phyloP scores from a whole-genome alignment of 352 stramenopile genomes.

The Phytophthora pistaciae region DNA sequence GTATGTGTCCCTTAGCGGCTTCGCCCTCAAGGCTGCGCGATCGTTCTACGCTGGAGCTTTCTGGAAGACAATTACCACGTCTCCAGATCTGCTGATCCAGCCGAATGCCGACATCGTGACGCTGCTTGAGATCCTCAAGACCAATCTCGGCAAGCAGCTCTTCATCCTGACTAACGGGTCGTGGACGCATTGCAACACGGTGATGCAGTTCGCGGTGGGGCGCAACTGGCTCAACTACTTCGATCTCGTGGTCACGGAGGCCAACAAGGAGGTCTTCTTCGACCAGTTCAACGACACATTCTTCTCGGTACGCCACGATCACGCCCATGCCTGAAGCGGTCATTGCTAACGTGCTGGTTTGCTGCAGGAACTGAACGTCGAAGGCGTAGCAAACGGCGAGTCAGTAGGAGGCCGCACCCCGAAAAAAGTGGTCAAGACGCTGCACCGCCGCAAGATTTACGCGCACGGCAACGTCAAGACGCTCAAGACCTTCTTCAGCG shows the following conservation, averaged over 20 bases:
- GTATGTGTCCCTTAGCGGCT: conserved; percentile 54
- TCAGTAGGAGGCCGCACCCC: conserved; percentile 2
- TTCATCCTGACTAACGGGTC: conserved; percentile 66
- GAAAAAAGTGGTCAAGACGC: conserved; percentile 39
- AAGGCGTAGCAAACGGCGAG: background rate
- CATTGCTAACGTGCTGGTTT: background rate
- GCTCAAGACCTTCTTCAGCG: conserved; percentile 44
- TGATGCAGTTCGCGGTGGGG: conserved; percentile 58
- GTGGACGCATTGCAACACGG: conserved; percentile 64
- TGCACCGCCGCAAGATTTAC: conserved; percentile 52
- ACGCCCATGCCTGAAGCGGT: background rate
- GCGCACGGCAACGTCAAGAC: conserved; percentile 52
- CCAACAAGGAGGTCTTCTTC: conserved; percentile 66
- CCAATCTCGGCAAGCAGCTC: conserved; percentile 41
- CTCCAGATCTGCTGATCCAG: conserved; percentile 53
- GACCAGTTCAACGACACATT: conserved; percentile 56
- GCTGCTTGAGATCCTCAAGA: conserved; percentile 45
- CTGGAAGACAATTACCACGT: conserved; percentile 54
- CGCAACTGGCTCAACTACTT: conserved; percentile 60
- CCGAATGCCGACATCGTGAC: conserved; percentile 52
- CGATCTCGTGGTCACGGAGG: conserved; percentile 57
- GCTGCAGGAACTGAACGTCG: conserved; percentile 15
- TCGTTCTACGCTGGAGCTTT: conserved; percentile 59
- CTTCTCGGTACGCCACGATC: conserved; percentile 41
- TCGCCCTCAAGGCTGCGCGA: conserved; percentile 48